Base-by-base conservation (phyloP, 176 grass and related monocot species). In the Rhipidocladum racemiflorum region DNA sequence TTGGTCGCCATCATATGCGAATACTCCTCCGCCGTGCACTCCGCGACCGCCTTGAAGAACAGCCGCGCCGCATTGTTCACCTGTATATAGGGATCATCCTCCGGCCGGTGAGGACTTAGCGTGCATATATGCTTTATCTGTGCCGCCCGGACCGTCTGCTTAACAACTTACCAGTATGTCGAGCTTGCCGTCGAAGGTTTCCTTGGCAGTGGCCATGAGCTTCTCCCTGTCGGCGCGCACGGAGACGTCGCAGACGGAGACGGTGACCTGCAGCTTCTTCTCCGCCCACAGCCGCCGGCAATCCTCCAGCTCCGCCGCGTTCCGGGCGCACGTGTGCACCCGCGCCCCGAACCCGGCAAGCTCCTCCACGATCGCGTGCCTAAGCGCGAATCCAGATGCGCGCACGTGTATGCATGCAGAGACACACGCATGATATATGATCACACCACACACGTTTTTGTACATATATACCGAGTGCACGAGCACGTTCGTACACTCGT, bases 241-340 rank as follows among this genome's bases (percentile, higher is more conserved):
- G 7, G 89, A 65, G 55, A 91, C 81, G 55, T 91, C 85, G 65
- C 89, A 91, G 54, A 63, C 55, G 7, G 85, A 84, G 38, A 83
- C 76, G 6, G 63, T 81, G 40, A 91, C 84, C 2, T 0, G 0
- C 0, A 80, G 18, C 3, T 38, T 32, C 16, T 62, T 53, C 28
- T 75, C 71, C 1, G 1, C 74, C 89, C 89, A 91, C 27, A 24
- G 24, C 13, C 60, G 61, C 20, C 79, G 50, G 64, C 85, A 81
- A n/a, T 21, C 48, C 27, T 87, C 71, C 9, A 87, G 61, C 55
- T 87, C 89, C 15, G 69, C 85, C 42, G 74, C 54, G 28, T 77
- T 84, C 1, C 85, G 42, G 4, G 70, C 21, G 56, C 89, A 91
- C 24, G 81, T 87, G 50, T 91, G 76, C 9, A 91, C 85, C 0